Base-by-base conservation (phyloP, 495 filamentous ascomycete species). In the Astrothelium subdiscretum region DNA sequence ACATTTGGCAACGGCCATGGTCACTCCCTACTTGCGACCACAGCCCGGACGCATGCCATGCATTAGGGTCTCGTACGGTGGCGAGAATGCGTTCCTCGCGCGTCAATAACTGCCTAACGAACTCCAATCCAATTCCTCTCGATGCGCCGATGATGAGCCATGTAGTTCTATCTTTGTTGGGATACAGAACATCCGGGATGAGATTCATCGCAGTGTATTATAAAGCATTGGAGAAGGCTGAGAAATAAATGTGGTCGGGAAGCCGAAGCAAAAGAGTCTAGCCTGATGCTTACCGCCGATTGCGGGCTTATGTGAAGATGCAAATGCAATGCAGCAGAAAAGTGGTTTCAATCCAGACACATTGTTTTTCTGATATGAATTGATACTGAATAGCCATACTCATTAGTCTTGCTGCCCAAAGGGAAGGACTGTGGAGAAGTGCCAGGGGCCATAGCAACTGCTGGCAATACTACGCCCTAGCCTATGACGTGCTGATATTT, bases 51-150 rank as follows among this genome's bases (percentile, higher is more conserved):
- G 77, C 73, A 61, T 76, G 70, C 3, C 71, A 61, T 2, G 68
- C 67, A 32, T 32, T 61, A 0, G 74, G 63, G 63, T 75, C 72
- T 20, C 81, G 75, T 1, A 78, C 78, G 3, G 81, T 81, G n/a
- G 79, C 81, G 22, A 81, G 74, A 26, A 83, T 79, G 24, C 70
- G 68, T 54, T 83, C 70, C 13, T 77, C 79, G 38, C 68, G 69
- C 27, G 66, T 63, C 1, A 83, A 68, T 5, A 82, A 67, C 63
- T 85, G 81, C 12, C 71, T 66, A 2, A 78, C 77, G 63, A 82
- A 80, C 63, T 84, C 82, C 24, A 82, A 69, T 38, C 82, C 82
- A 62, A 85, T 84, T 61, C 82, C 82, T 68, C 81, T 73, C 51
- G 76, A 79, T 31, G 80, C 81, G 35, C 81, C 82, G 13, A 83